Base-by-base conservation (phyloP, 352 stramenopile species). In the Pythium scleroteichum region DNA sequence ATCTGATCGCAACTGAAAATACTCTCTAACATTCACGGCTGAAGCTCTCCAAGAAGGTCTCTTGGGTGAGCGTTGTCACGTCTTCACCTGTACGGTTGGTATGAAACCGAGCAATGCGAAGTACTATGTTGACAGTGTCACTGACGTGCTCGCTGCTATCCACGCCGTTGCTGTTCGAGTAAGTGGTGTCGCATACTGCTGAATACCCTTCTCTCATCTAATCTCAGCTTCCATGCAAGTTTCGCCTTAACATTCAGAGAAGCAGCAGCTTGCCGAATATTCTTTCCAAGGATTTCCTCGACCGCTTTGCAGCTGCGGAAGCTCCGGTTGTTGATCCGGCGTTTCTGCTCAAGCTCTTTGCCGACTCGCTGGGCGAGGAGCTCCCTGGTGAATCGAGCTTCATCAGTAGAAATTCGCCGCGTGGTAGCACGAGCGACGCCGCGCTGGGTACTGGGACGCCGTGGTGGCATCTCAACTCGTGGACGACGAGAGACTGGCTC, bases 101-200 rank as follows among this genome's bases (percentile, higher is more conserved):
- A 98, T 98, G 78, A 99, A 99, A 66, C 97, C 97, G 1, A 98
- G 90, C 66, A 85, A 82, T 41, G 97, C 97, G n/a, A 87, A 96
- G 39, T 97, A 83, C 62, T 99, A 98, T 66, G 75, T 99, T 56
- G 78, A 88, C 60, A 80, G 71, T 27, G 66, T 78, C 22, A 69
- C 66, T n/a, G 80, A 88, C 23, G 68, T 88, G 19, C 72, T 86
- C 6, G 66, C 71, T 2, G 59, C 75, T 41, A 62, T 90, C 38
- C 75, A 86, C 57, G 78, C 78, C 2, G 62, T 88, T 32, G 68
- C 76, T 35, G 68, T 78, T 19, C 69, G 80, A 59, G 80, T 90
- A 71, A 51, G 64, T 55, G 33, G 9, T 7, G 5, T 33, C 13
- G 35, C 29, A 19, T 40, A 16, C 48, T 44, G 20, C 39, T 45